phyloP scores from a whole-genome alignment of 116 monocot species.

The Zostera marina region DNA sequence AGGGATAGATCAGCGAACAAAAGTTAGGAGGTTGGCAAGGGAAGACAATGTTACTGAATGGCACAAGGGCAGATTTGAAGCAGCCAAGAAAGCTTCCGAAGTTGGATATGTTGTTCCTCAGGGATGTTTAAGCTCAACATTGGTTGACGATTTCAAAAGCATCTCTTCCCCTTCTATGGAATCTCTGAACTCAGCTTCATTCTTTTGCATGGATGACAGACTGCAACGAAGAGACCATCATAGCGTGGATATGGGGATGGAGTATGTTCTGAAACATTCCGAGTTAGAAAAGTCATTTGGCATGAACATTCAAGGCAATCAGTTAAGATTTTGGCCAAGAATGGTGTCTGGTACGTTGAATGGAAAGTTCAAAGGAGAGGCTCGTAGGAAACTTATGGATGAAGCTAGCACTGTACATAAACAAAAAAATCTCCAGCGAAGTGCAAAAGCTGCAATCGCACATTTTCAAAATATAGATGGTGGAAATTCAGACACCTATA shows the following conservation, averaged over 20 bases:
- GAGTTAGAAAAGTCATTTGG: conserved; percentile 85
- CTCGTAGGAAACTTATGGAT: conserved; percentile 21
- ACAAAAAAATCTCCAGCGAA: conserved; percentile 52
- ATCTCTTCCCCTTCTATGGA: conserved; percentile 9
- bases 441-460: conserved; percentile 58
- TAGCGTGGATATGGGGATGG: conserved; percentile 31
- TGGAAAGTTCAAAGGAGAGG: conserved; percentile 32
- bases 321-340: conserved; percentile 34
- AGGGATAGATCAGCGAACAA: conserved; percentile 89
- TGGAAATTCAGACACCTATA: conserved; percentile 14
- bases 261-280: conserved; percentile 64
- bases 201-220: conserved; percentile 46
- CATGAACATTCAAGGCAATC: conserved; percentile 22
- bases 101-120: conserved; percentile 58
- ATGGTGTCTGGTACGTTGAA: conserved; percentile 20
- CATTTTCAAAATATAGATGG: conserved; percentile 36
- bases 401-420: conserved; percentile 36
- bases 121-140: conserved; percentile 10
- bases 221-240: conserved; percentile 58
- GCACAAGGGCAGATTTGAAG: conserved; percentile 36
- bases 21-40: conserved; percentile 59
- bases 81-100: conserved; percentile 60
- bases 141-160: conserved; percentile 17
- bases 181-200: conserved; percentile 19
- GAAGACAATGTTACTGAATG: conserved; percentile 31